These are phyloP conservation scores for Clarireedia hainanense DNA, from an alignment of 2,329 filamentous ascomycete genomes.

Conservation along the genomic window DNA sequence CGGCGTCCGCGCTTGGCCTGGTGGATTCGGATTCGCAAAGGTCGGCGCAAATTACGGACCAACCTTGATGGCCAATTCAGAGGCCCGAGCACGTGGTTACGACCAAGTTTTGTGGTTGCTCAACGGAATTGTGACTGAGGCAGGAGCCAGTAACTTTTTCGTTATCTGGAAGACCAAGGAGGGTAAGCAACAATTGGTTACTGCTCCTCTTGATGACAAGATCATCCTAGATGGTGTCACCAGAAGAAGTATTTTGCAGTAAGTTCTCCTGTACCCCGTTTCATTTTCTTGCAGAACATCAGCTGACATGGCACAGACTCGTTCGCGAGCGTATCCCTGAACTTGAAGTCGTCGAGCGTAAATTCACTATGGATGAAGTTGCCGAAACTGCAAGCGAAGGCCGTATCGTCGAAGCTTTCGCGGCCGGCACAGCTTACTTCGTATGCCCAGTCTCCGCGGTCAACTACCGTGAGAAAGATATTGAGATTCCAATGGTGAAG, in stretches of 20 bases:
- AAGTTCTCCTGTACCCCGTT: conserved; percentile 37
- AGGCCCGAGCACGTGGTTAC: conserved; percentile 66
- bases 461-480: conserved; percentile 57
- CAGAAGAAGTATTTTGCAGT: conserved; percentile 68
- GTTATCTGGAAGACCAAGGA: conserved; percentile 65
- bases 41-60: conserved; percentile 92
- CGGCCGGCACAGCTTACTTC: conserved; percentile 77
- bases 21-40: conserved; percentile 87
- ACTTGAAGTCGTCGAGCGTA: conserved; percentile 69
- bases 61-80: conserved; percentile 66
- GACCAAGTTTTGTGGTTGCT: conserved; percentile 95
- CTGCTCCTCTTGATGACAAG: conserved; percentile 72
- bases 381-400: conserved; percentile 65
- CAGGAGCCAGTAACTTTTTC: conserved; percentile 89
- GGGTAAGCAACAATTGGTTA: conserved; percentile 63
- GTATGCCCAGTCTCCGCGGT: conserved; percentile 61
- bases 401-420: conserved; percentile 75
- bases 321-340: conserved; percentile 6
- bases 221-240: conserved; percentile 87
- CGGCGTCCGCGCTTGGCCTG: conserved; percentile 86
- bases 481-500: conserved; percentile 52
- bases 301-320: neutral
- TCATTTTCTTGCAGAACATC: neutral
- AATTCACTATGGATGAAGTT: conserved; percentile 75
- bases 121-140: conserved; percentile 76